Evolutionary conservation across 257 asterid species (phyloP), one percentile per base, ranked within the genome.

Genomic region (Ligustrum vulgare): DNA sequence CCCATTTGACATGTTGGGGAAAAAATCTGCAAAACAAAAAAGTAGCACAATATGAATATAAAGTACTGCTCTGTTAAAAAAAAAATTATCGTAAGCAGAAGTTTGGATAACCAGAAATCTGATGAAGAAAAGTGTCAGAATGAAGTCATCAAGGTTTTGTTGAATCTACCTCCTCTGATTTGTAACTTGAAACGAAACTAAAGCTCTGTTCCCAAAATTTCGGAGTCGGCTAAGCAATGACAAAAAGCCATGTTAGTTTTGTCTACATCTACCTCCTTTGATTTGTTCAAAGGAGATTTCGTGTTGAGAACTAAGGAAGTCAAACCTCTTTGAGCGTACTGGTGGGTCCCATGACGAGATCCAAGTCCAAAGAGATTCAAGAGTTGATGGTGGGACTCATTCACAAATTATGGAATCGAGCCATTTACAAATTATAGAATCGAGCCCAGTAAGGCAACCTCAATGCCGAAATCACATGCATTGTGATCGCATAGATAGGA

Each of bases 1-100:
- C 74, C 94, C 98, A 65, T 75, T 87, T 33, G 93, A 71, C 75
- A 82, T 79, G 45, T 56, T 71, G 16, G 97, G 91, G 67, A 81
- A 74, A 41, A 76, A 67, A 75, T 91, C 97, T 93, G 84, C 72
- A 78, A n/a, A 67, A 63, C 35, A 71, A 70, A 39, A 39, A 78
- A 41, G 56, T 75, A 45, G 69, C 33, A 41, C 49, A 68, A 60
- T 47, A 70, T 7, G 72, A 56, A 77, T 71, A 73, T 20, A 77
- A 71, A 51, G 22, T 66, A 62, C 69, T 28, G 72, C 28, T 49
- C 28, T 12, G 54, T 11, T 25, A n/a, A 69, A 43, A 62, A 18
- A 12, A n/a, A 73, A 12, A 67, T 32, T 23, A 35, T 45, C 37
- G 45, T 60, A 58, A 71, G n/a, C 28, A 64, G 63, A 71, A 45